Evolutionary conservation across 148 eudicot genomes (phyloP), one percentile per base, ranked within the genome.

Genomic region (Rhododendron ferrugineum): DNA sequence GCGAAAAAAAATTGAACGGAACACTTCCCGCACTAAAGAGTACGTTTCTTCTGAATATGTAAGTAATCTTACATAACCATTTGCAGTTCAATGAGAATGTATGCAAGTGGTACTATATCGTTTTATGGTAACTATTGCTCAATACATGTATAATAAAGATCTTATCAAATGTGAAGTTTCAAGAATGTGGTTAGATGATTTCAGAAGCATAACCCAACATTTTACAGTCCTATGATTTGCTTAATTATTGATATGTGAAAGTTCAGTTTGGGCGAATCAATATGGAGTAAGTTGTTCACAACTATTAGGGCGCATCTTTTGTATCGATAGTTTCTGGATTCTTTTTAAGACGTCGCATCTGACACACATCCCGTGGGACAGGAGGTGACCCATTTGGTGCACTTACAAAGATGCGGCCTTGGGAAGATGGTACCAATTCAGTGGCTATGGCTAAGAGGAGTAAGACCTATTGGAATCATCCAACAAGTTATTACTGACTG

Each of bases 351-450:
- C 34, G 1, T 32, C 1, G 34, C 34, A 32, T 97, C 89, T 97
- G 99, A 98, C 99, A 95, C 86, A 97, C 98, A 86, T 97, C 95
- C 83, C 99, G 98, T 85, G 98, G 99, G 76, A 95, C 95, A 11
- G 98, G 99, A 68, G 98, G 88, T 85, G 99, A 97, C 81, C 98
- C 98, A 6, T 97, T 97, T 90, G 99, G 99, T 32, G 89, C 98
- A 18, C 91, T 94, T 22, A 97, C 99, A 32, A 95, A 97, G 91
- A 54, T 70, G 87, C 95, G 99, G 99, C 99, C 98, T 44, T 97
- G 99, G 99, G 99, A 97, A 90, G 99, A 97, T 89, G 98, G 99
- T 60, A 93, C 99, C 70, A 97, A 97, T 89, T 95, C 98, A 26
- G 34, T 97, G 83, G 91, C 87, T 82, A 97, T 97, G 98, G 99